Conservation (phyloP, 768 basidiomycete species). For the Termitomyces sp. region DNA sequence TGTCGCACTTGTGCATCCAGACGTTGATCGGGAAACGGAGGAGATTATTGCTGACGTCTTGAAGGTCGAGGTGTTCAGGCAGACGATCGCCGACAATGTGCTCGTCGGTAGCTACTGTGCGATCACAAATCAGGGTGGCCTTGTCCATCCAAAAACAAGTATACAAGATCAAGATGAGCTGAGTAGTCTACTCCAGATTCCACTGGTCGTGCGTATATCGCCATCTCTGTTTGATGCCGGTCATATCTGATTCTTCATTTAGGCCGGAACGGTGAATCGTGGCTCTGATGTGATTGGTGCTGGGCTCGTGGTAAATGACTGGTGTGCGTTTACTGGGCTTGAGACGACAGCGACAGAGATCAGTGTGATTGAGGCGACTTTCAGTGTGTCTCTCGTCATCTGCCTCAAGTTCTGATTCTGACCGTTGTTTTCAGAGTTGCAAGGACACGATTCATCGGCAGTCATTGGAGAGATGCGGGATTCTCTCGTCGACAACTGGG, state of each 20-base stretch:
- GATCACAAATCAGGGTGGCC: conserved; percentile 93
- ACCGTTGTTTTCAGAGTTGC: conserved; percentile 55
- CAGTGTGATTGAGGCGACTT: conserved; percentile 95
- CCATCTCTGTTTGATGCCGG: background rate
- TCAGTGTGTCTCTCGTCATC: conserved; percentile 62
- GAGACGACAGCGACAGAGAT: conserved; percentile 99
- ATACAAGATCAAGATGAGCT: conserved; percentile 97
- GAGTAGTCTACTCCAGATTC: conserved; percentile 89
- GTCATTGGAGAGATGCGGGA: conserved; percentile 92
- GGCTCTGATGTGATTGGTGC: conserved; percentile 98
- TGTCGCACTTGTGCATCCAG: conserved; percentile 97
- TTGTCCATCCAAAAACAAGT: conserved; percentile 97
- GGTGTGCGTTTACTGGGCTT: conserved; percentile 98
- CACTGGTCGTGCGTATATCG: conserved; percentile 73
- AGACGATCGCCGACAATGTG: conserved; percentile 95
- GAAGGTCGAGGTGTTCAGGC: conserved; percentile 98
- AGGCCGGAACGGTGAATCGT: conserved; percentile 98
- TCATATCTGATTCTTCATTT: background rate
- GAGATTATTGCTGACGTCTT: conserved; percentile 99
- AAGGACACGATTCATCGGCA: conserved; percentile 78
- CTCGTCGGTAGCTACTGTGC: conserved; percentile 96
- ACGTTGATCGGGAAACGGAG: conserved; percentile 97
- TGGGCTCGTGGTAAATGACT: conserved; percentile 97
- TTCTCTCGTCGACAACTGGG: conserved; percentile 90
- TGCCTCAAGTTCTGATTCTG: background rate